Evolutionary conservation across 768 basidiomycete genomes (phyloP), one percentile per base, ranked within the genome.

Genomic region (Nidularia pulvinata): DNA sequence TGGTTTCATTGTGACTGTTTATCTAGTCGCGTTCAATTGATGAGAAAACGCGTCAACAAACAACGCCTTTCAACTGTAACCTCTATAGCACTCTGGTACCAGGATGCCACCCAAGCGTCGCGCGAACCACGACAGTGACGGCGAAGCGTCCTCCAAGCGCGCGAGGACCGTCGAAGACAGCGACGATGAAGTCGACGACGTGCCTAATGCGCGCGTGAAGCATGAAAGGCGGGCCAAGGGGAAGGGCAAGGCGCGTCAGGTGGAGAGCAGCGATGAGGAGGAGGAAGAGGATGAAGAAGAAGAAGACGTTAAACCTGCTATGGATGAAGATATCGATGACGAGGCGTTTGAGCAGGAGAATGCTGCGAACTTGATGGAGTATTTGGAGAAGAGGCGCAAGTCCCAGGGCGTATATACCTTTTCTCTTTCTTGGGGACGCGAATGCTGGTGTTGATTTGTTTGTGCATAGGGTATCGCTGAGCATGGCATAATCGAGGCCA

Each of bases 401-500:
- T 65, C 67, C 50, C 77, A 71, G 19, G 83, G 84, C 10, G 82
- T 81, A 59, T 51, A 80, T 46, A 30, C n/a, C 13, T 68, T 30
- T 50, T 19, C 52, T 49, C 53, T 50, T 42, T 55, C 6, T 25
- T 46, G 22, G 5, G 13, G 14, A 22, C 25, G 7, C 16, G 33
- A 32, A 51, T 44, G 25, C 33, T 54, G 42, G 22, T 44, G 7
- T 32, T 48, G 4, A 13, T 45, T 13, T n/a, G 19, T 30, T 30
- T 30, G 4, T 30, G 54, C 50, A 30, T 48, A 96, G 94, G 81
- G 78, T 11, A 77, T 91, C 46, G 91, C 95, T 5, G 88, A 95
- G 49, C 83, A 88, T 61, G 96, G 95, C 4, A 87, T 98, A 59
- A 91, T 98, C 55, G 89, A 93, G 60, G 78, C 80, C 34, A 82